Conservation (phyloP, 1,139 yeast species). For the Saccharomycopsis hybrid region DNA sequence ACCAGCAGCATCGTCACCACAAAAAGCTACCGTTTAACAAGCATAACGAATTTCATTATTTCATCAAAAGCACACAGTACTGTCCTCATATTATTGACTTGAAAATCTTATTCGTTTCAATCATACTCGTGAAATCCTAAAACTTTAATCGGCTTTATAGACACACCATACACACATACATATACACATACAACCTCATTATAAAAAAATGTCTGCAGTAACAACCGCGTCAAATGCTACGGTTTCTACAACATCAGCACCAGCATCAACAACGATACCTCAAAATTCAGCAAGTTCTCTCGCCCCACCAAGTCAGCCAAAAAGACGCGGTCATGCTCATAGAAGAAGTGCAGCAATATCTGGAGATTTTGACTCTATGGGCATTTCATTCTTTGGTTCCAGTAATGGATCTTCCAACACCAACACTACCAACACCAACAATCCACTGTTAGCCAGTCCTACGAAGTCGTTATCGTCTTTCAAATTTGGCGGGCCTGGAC, state of each 20-base stretch:
- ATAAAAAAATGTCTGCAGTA: neutral
- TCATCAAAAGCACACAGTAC: too few relatives aligned
- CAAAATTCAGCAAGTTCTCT: neutral
- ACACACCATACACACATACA: too few relatives aligned
- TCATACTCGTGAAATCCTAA: too few relatives aligned
- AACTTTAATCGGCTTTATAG: too few relatives aligned
- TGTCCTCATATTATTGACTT: too few relatives aligned
- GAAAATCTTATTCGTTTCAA: too few relatives aligned
- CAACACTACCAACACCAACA: slow-evolving; percentile 12
- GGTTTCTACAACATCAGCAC: neutral
- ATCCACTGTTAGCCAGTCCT: slow-evolving; percentile 21
- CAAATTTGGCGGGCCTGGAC: slow-evolving; percentile 13
- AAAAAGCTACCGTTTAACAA: too few relatives aligned
- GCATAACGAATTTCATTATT: too few relatives aligned
- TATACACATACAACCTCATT: too few relatives aligned
- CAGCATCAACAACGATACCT: neutral
- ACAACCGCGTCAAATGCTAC: neutral
- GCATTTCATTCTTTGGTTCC: slow-evolving; percentile 26
- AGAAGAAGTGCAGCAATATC: slow-evolving; percentile 68
- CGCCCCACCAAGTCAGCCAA: slow-evolving; percentile 2
- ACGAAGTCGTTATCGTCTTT: slow-evolving; percentile 13
- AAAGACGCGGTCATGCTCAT: slow-evolving; percentile 52
- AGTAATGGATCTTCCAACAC: slow-evolving; percentile 15
- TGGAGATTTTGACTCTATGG: slow-evolving; percentile 55
- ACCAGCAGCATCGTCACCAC: too few relatives aligned